Conservation (phyloP, 1,139 yeast genomes). For the Wickerhamiella pararugosa region DNA sequence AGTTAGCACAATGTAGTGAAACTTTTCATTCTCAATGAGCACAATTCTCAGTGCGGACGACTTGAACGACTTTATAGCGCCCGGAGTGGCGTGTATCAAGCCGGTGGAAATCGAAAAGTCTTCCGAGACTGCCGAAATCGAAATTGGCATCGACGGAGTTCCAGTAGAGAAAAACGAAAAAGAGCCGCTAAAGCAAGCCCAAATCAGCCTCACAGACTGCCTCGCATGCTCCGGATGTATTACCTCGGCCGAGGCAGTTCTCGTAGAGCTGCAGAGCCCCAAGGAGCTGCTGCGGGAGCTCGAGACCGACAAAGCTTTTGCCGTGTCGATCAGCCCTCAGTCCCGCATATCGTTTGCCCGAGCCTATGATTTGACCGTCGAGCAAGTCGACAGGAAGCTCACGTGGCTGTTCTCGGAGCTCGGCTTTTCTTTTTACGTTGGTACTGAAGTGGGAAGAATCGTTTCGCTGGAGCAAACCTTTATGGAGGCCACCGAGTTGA, state of each 20-base stretch:
- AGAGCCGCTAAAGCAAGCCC: slow-evolving; percentile 55
- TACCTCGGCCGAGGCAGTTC: slow-evolving; percentile 87
- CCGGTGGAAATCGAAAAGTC: slow-evolving; percentile 43
- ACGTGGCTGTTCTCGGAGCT: slow-evolving; percentile 43
- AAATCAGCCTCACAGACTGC: slow-evolving; percentile 82
- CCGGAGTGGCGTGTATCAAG: slow-evolving; percentile 89
- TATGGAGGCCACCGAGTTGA: slow-evolving; percentile 26
- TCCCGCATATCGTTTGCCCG: slow-evolving; percentile 68
- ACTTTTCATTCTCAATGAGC: slow-evolving; percentile 38
- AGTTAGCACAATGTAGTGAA: no score
- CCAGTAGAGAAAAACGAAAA: slow-evolving; percentile 54
- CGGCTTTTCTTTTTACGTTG: slow-evolving; percentile 65
- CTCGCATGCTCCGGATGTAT: slow-evolving; percentile 96
- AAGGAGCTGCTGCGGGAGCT: slow-evolving; percentile 55
- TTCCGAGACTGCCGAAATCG: slow-evolving; percentile 37
- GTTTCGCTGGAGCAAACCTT: slow-evolving; percentile 51
- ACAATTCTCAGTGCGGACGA: slow-evolving; percentile 79
- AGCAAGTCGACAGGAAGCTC: slow-evolving; percentile 45
- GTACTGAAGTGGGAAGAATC: slow-evolving; percentile 70
- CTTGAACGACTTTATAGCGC: slow-evolving; percentile 83
- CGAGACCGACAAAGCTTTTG: slow-evolving; percentile 32
- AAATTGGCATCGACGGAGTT: slow-evolving; percentile 48
- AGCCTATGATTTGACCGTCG: slow-evolving; percentile 42
- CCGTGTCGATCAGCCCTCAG: slow-evolving; percentile 76
- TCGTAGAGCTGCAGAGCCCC: slow-evolving; percentile 84